Conservation (phyloP, 176 grass and related monocot genomes). For the Oryza officinalis region DNA sequence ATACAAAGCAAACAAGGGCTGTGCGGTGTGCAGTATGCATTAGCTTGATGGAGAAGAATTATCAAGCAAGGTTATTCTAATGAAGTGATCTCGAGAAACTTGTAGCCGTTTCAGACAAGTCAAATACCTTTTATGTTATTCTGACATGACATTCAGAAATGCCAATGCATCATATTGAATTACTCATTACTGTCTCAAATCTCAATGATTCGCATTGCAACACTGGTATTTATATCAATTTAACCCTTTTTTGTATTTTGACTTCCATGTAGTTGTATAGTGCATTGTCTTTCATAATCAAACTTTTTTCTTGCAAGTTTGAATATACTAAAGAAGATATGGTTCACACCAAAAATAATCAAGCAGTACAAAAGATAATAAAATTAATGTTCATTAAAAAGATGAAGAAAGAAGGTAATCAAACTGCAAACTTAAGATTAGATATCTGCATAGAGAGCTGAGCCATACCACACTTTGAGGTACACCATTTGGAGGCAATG, state of each 20-base stretch:
- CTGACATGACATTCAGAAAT: neutral
- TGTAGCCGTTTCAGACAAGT: neutral
- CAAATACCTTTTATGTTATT: neutral
- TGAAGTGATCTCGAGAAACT: neutral
- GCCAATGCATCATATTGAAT: neutral
- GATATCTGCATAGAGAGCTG: constrained; percentile 30
- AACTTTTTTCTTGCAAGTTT: neutral
- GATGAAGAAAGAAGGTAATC: neutral
- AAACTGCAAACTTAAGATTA: neutral
- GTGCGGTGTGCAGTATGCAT: neutral
- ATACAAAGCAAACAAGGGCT: neutral
- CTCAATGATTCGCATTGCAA: constrained; percentile 1
- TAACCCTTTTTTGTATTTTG: neutral
- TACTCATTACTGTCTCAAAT: neutral
- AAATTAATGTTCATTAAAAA: neutral
- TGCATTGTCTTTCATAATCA: neutral
- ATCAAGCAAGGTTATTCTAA: neutral
- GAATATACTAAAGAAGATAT: neutral
- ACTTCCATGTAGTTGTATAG: neutral
- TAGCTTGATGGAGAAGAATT: neutral
- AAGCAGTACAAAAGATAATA: neutral
- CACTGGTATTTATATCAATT: neutral
- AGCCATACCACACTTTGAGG: constrained; percentile 89
- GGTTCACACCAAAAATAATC: neutral
- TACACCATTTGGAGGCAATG: constrained; percentile 74